Conservation (phyloP, 345 rosid species). For the Carallia brachiata region DNA sequence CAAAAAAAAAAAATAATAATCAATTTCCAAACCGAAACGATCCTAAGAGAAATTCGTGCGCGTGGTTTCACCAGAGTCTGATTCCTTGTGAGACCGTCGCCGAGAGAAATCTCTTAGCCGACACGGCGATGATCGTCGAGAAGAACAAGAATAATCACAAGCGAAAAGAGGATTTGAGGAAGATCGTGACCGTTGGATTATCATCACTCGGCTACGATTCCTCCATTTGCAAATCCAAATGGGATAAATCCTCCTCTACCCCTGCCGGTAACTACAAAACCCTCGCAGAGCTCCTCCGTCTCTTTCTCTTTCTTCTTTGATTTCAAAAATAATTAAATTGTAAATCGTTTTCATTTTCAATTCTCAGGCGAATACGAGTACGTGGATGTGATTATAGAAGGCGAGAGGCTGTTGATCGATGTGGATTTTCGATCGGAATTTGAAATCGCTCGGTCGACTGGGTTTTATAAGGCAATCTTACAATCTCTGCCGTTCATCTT, state of each 20-base stretch:
- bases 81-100: slow-evolving; percentile 61
- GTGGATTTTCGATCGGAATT: slow-evolving; percentile 80
- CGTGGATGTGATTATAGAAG: slow-evolving; percentile 57
- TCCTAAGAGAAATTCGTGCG: not conserved
- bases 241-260: slow-evolving; percentile 70
- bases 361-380: slow-evolving; percentile 73
- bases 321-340: not conserved
- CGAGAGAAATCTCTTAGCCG: slow-evolving; percentile 80
- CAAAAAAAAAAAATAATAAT: no score
- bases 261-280: slow-evolving; percentile 59
- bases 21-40: no score
- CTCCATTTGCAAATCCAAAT: slow-evolving; percentile 87
- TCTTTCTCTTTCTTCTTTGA: not conserved
- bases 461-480: slow-evolving; percentile 62
- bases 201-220: slow-evolving; percentile 61
- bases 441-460: slow-evolving; percentile 84
- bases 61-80: slow-evolving; percentile 49
- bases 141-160: slow-evolving; percentile 56
- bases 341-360: not conserved
- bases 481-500: slow-evolving; percentile 69
- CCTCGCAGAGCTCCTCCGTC: not conserved
- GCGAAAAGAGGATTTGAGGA: slow-evolving; percentile 70
- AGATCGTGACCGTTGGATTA: slow-evolving; percentile 57
- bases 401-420: slow-evolving; percentile 69
- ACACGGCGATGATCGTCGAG: slow-evolving; percentile 73